Base-by-base conservation (phyloP, 2,329 filamentous ascomycete species). In the Diaporthe citrichinensis region DNA sequence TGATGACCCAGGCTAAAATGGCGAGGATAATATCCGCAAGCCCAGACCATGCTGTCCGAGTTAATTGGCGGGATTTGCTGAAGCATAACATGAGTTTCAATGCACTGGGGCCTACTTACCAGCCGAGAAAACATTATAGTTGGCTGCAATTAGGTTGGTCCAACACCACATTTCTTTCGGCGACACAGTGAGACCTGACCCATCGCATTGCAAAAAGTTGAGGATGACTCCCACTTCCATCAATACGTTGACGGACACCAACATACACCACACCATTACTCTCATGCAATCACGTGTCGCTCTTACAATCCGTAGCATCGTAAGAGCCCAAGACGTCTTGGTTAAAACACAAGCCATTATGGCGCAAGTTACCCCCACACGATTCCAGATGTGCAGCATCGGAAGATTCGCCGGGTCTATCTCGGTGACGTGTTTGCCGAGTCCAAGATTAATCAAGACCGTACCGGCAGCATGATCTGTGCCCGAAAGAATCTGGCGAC, bases 291-390 rank as follows among this genome's bases (percentile, higher is more conserved):
- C 46, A 1, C 46, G 23, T 17, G 46, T 68, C 4, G 23, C 6
- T 6, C 62, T 39, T 7, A 53, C 31, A 20, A 68, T 68, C 2
- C 31, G 20, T 6, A 68, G 8, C 62, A 68, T 68, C 2, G 62
- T 53, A 14, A 68, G 62, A 28, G 46, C 46, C 62, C 62, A 68
- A 3, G 62, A 68, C 1, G 62, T 68, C 46, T 68, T 68, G 5
- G 62, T 36, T 4, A 51, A 39, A 25, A 4, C 23, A 68, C 46
- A 53, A 4, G 46, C 46, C 14, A 39, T 4, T 53, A 68, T 53
- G 12, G 62, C 31, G 20, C 39, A 53, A 20, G 23, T 1, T 9
- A 4, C 31, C 28, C 23, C 46, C 6, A 39, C 34, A 12, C 49
- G 46, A 20, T 25, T 53, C 6, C 28, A 8, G 14, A 10, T 25